Evolutionary conservation across 345 rosid genomes (phyloP).

Genomic region (Rhodamnia rubescens): DNA sequence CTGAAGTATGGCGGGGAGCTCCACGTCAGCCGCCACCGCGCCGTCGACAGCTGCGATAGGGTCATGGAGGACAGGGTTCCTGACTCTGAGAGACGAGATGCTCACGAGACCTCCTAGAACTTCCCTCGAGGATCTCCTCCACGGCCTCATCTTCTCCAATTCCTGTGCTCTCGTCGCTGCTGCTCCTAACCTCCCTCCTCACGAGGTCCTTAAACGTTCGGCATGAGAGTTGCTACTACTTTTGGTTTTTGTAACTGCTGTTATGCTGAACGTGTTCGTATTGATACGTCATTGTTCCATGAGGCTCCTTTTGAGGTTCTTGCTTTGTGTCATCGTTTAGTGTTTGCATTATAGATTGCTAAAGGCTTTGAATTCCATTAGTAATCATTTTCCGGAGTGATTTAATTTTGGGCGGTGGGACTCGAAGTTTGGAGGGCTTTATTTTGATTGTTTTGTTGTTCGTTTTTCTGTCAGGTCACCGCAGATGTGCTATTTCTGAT

Average conservation of each 20-base stretch:
- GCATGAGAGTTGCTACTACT: not conserved
- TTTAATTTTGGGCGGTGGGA: not conserved
- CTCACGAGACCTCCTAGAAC: constrained; percentile 28
- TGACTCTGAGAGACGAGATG: constrained; percentile 74
- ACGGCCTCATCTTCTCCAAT: constrained; percentile 54
- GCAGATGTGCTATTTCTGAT: constrained; percentile 65
- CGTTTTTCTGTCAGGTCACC: constrained; percentile 21
- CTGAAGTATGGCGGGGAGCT: not conserved
- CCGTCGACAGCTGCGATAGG: constrained; percentile 21
- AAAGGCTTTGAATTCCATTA: not conserved
- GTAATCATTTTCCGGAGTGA: not conserved
- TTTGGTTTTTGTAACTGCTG: not conserved
- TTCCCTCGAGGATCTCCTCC: constrained; percentile 40
- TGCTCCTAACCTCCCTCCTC: constrained; percentile 57
- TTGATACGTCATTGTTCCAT: not conserved
- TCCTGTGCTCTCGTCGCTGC: constrained; percentile 44
- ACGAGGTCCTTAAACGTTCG: constrained; percentile 32
- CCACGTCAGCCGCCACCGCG: not conserved
- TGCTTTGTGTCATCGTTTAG: not conserved
- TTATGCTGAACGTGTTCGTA: not conserved
- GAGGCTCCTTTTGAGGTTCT: not conserved
- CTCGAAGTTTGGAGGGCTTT: not conserved
- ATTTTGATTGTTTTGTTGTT: not conserved
- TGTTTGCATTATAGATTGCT: not conserved
- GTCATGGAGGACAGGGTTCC: constrained; percentile 78